Evolutionary conservation across 768 basidiomycete species (phyloP).

Genomic region (Clitopilus passeckerianus): DNA sequence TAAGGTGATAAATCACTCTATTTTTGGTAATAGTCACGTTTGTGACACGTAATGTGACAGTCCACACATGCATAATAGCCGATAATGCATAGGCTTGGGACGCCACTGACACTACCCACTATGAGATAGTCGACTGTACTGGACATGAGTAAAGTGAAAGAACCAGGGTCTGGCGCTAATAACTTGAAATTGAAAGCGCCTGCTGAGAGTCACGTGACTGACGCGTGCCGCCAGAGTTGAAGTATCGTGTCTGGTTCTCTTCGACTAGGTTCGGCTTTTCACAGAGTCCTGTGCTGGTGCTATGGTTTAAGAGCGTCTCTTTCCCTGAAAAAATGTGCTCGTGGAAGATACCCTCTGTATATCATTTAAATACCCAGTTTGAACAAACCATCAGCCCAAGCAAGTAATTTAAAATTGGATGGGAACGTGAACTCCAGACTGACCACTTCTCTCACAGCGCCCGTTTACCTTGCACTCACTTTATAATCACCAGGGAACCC

Average conservation of each 20-base stretch:
- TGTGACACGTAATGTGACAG: no score
- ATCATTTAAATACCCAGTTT: not conserved
- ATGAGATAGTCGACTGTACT: no score
- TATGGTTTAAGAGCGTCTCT: not conserved
- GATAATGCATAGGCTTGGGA: no score
- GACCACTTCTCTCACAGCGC: not conserved
- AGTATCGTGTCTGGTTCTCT: not conserved
- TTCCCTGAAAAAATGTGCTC: not conserved
- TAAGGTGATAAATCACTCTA: no score
- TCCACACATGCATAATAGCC: no score
- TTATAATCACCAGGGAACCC: not conserved
- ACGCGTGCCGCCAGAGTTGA: not conserved
- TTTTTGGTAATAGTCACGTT: no score
- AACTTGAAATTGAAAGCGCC: no score
- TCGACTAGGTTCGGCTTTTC: not conserved
- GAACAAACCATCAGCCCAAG: not conserved
- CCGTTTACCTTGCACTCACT: not conserved
- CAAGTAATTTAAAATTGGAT: not conserved
- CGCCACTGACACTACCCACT: no score
- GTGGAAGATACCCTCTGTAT: not conserved
- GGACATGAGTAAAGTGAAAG: no score
- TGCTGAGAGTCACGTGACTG: not conserved
- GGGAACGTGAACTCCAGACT: not conserved
- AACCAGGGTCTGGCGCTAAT: no score
- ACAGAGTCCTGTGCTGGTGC: not conserved